A percentile compares a stretch with the other conserved stretches of the same genome.
These are phyloP conservation scores for Paxillus ammoniavirescens DNA, from an alignment of 768 basidiomycete genomes.

Conservation along the genomic window DNA sequence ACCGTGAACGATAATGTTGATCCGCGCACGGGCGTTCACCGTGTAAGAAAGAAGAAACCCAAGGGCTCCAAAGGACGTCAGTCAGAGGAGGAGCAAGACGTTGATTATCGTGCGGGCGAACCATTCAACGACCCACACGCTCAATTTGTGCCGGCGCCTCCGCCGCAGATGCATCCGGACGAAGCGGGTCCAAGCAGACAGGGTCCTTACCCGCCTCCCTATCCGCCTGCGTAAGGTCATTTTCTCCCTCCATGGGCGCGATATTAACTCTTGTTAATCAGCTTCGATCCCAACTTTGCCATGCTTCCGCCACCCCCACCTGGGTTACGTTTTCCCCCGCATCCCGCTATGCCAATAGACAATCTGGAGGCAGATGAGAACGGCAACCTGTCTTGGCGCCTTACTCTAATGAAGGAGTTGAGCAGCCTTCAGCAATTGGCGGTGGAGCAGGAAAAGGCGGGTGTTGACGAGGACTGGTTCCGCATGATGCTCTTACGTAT, in stretches of 20 bases:
- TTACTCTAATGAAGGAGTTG: constrained; percentile 80
- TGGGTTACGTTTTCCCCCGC: constrained; percentile 64
- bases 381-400: constrained; percentile 78
- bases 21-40: constrained; percentile 85
- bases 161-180: constrained; percentile 54
- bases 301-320: constrained; percentile 53
- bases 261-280: constrained; percentile 26
- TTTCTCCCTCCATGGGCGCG: neutral
- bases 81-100: constrained; percentile 61
- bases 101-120: constrained; percentile 61
- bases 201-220: constrained; percentile 58
- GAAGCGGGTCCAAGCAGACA: constrained; percentile 61
- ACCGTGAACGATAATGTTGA: constrained; percentile 89
- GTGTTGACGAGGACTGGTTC: constrained; percentile 82
- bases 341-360: constrained; percentile 58
- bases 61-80: constrained; percentile 51
- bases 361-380: constrained; percentile 76
- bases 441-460: constrained; percentile 77
- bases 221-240: constrained; percentile 48
- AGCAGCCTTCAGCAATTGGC: constrained; percentile 73
- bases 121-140: constrained; percentile 55
- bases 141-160: constrained; percentile 51
- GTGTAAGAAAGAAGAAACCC: constrained; percentile 83
- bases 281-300: constrained; percentile 74
- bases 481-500: constrained; percentile 83